A percentile compares a stretch with the other conserved stretches of the same genome.
These are phyloP conservation scores for Cyclostephanos invisitatus DNA, from an alignment of 108 stramenopile species.

Conservation along the genomic window DNA sequence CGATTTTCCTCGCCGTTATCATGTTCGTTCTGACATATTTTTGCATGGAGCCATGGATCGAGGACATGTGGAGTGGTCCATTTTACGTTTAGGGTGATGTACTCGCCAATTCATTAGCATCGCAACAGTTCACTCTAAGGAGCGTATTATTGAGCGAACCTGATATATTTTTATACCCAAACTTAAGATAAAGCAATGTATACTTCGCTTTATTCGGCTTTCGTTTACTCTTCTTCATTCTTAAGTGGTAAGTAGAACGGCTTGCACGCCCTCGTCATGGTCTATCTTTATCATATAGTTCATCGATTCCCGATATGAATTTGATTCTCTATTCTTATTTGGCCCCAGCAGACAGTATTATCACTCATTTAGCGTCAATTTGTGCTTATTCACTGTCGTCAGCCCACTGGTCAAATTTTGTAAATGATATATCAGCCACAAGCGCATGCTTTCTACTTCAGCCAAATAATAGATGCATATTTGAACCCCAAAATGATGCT, in stretches of 20 bases:
- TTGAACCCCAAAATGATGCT: neutral
- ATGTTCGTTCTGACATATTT: constrained; percentile 70
- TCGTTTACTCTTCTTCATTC: neutral
- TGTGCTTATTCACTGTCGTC: neutral
- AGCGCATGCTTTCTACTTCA: neutral
- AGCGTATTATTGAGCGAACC: neutral
- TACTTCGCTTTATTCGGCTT: neutral
- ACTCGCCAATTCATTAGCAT: neutral
- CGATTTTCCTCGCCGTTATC: constrained; percentile 84
- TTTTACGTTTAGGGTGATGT: constrained; percentile 56
- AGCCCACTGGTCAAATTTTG: neutral
- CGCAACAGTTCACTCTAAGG: neutral
- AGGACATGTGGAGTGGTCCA: constrained; percentile 44
- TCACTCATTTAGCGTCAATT: neutral
- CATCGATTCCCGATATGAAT: too few species aligned
- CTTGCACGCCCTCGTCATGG: too few species aligned
- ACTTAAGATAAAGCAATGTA: neutral
- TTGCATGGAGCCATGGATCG: constrained; percentile 76
- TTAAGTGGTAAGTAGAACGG: neutral
- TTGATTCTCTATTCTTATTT: neutral
- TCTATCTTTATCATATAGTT: too few species aligned
- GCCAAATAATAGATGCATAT: neutral
- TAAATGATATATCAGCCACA: neutral
- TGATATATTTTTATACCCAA: neutral
- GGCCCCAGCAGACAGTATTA: neutral